Conservation (phyloP, 768 basidiomycete genomes). For the Suillus alpinus region DNA sequence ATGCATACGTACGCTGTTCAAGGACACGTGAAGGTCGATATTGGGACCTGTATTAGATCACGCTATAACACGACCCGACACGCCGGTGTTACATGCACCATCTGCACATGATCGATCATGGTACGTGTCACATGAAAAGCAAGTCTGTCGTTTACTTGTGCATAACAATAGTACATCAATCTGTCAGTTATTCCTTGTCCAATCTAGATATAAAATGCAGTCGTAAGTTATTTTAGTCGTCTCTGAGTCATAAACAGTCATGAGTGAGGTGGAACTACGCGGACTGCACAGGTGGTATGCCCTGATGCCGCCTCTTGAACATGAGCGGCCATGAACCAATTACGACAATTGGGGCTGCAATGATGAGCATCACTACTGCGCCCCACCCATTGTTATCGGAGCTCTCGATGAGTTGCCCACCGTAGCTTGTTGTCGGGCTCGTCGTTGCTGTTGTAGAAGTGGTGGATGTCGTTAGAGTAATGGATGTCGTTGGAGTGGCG, state of each 20-base stretch:
- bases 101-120: background rate
- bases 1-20: background rate
- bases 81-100: background rate
- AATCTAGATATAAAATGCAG: background rate
- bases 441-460: background rate
- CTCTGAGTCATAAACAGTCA: background rate
- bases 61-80: background rate
- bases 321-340: constrained; percentile 3
- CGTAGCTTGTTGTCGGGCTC: background rate
- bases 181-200: background rate
- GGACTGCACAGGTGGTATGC: background rate
- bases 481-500: constrained; percentile 7
- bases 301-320: background rate
- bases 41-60: background rate
- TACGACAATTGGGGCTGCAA: background rate
- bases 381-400: background rate
- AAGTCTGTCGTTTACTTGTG: background rate
- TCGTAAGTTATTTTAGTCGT: background rate
- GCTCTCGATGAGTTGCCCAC: too few species aligned
- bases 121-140: background rate
- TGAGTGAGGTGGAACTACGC: background rate
- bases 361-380: background rate
- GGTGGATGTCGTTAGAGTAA: background rate
- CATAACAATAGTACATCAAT: background rate
- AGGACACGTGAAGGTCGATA: background rate